Base-by-base conservation (phyloP, 2,329 filamentous ascomycete species). In the Trichoderma oligosporum region DNA sequence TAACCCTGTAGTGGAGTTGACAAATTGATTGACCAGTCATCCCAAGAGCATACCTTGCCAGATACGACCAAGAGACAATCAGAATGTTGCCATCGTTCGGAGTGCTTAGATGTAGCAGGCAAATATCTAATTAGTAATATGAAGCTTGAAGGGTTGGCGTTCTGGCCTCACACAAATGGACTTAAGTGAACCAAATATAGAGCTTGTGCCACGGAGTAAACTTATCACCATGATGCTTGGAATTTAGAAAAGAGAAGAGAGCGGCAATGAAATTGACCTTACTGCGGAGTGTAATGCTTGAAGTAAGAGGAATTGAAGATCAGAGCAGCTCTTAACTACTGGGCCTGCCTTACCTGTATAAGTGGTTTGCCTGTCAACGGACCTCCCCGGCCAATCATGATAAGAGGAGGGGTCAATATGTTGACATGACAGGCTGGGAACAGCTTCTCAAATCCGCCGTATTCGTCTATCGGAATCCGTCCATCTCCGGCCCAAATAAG, bases 1-100 rank as follows among this genome's bases (percentile, higher is more conserved):
- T 12, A 62, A 63, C 14, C 73, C 67, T 0, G 33, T 57, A 12
- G 60, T 72, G 1, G 61, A 63, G 45, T 41, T 68, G 22, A 66
- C 65, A 27, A 46, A 65, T 64, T 62, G 67, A 16, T 52, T 69
- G 35, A 69, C 65, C 5, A 65, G 64, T 16, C 65, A 67, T 48
- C 68, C 66, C 1, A 58, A 65, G 42, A 58, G 44, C 3, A 70
- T 66, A 48, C 56, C 57, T 8, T 68, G 67, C 51, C 59, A 53
- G 12, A 64, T 68, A 38, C 48, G 59, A 18, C 64, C 66, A 7
- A 60, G 67, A 35, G 66, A 68, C 36, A 58, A 60, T 12, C 42
- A 46, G n/a, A 59, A 55, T 8, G 41, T n/a, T n/a, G 42, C 38
- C 14, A 18, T 62, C 2, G 44, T 66, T 47, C 48, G 24, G 5